Base-by-base conservation (phyloP, 495 filamentous ascomycete genomes). In the Alectoria sarmentosa region DNA sequence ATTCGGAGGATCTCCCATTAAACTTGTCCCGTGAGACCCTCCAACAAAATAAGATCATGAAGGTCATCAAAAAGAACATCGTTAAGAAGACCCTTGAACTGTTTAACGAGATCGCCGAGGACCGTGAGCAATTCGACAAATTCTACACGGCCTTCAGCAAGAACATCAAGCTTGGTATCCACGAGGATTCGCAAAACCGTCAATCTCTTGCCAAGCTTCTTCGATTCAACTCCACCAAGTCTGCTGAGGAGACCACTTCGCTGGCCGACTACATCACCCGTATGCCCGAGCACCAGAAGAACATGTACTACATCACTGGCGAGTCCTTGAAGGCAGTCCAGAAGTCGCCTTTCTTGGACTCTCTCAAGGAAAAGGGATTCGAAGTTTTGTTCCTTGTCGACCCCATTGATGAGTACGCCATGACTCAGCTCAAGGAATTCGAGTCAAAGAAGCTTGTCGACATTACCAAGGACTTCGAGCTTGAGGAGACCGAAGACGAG, bases 31-130 rank as follows among this genome's bases (percentile, higher is more conserved):
- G 94, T 87, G 94, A 98, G 86, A 98, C 95, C 65, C 90, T 98
- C 58, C 94, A 98, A 82, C 95, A 98, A 84, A 98, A 98, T 89
- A 98, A 98, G 90, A 98, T 98, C 84, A 96, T 98, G 94, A 98
- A 98, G 87, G 94, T 98, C 74, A 98, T 98, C 86, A 92, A 91
- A 84, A 98, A 98, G 92, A 98, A 98, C 88, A 94, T 98, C 66
- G 92, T 98, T 83, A 98, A 98, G 91, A 98, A 98, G 92, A 90
- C 90, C 62, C 90, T 98, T 60, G 94, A 98, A 84, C 90, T 98
- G 78, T 98, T 98, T 88, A 83, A 83, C 67, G 94, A 98, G 85
- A 98, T 98, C 71, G 85, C 95, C 62, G 94, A 98, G 83, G 95
- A 98, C 81, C 92, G 93, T 80, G 94, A 98, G 85, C 88, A 96